Evolutionary conservation across 2,329 filamentous ascomycete species (phyloP).

Genomic region (Alternaria sp.): DNA sequence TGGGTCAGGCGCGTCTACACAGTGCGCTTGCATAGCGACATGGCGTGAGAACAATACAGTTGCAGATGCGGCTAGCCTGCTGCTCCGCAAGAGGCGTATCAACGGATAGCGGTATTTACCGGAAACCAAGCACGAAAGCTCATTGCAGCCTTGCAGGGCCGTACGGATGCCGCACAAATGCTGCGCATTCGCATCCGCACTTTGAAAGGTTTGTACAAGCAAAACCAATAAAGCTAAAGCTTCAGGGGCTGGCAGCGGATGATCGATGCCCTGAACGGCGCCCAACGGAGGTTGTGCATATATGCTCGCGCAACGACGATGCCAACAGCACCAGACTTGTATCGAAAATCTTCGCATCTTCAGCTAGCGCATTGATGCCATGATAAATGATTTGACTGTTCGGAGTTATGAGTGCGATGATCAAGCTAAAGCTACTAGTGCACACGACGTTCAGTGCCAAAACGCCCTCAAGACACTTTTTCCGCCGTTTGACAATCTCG

Average conservation of each 20-base stretch:
- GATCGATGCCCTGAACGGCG: background rate
- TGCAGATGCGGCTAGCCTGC: constrained; percentile 6
- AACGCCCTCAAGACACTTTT: background rate
- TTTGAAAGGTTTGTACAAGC: background rate
- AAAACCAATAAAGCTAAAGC: constrained; percentile 5
- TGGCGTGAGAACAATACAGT: constrained; percentile 14
- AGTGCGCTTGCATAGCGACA: constrained; percentile 6
- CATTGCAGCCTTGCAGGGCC: background rate
- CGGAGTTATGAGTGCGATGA: background rate
- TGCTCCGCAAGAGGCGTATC: constrained; percentile 5
- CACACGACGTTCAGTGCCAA: background rate
- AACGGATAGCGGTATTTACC: constrained; percentile 11
- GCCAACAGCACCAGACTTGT: background rate
- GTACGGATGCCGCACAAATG: background rate
- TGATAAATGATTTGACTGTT: background rate
- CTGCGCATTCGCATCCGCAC: background rate
- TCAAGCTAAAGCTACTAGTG: background rate
- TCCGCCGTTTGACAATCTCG: constrained; percentile 2
- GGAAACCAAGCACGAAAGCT: background rate
- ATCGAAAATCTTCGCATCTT: background rate
- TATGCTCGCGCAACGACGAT: background rate
- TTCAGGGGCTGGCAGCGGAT: background rate
- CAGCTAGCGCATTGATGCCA: background rate
- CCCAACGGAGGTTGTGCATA: background rate
- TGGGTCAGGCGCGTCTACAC: constrained; percentile 10